A percentile compares a stretch with the other conserved stretches of the same genome.
These are phyloP conservation scores for Knufia fluminis DNA, from an alignment of 2,329 filamentous ascomycete genomes.

Conservation along the genomic window DNA sequence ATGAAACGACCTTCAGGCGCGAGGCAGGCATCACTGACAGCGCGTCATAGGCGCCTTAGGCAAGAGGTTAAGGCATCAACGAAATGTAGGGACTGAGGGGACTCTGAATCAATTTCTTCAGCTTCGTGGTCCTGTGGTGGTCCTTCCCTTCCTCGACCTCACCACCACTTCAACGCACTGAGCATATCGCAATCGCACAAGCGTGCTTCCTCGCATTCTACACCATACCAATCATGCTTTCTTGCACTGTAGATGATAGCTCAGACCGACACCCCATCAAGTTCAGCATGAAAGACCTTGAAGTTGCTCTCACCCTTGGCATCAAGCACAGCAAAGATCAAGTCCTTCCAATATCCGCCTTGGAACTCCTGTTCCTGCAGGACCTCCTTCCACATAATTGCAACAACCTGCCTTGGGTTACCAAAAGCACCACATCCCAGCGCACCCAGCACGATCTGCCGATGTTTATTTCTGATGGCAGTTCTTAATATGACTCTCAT, in stretches of 20 bases:
- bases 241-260: not conserved
- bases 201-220: too few species aligned
- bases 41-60: not conserved
- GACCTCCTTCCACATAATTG: constrained; percentile 53
- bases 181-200: too few species aligned
- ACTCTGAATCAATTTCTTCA: too few species aligned
- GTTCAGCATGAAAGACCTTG: constrained; percentile 12
- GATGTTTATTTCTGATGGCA: constrained; percentile 48
- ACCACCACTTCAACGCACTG: too few species aligned
- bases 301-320: constrained; percentile 25
- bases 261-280: constrained; percentile 3
- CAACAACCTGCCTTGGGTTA: constrained; percentile 56
- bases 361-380: constrained; percentile 52
- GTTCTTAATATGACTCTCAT: constrained; percentile 54
- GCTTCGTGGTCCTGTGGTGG: too few species aligned
- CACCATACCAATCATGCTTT: not conserved
- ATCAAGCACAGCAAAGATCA: constrained; percentile 55
- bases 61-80: not conserved
- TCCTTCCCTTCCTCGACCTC: too few species aligned
- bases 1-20: too few species aligned
- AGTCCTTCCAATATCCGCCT: constrained; percentile 55
- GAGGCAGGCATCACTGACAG: not conserved
- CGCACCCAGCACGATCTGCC: constrained; percentile 56
- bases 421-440: constrained; percentile 59
- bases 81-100: too few species aligned